phyloP scores from a whole-genome alignment of 2,329 filamentous ascomycete genomes.

The Colletotrichum graminicola region DNA sequence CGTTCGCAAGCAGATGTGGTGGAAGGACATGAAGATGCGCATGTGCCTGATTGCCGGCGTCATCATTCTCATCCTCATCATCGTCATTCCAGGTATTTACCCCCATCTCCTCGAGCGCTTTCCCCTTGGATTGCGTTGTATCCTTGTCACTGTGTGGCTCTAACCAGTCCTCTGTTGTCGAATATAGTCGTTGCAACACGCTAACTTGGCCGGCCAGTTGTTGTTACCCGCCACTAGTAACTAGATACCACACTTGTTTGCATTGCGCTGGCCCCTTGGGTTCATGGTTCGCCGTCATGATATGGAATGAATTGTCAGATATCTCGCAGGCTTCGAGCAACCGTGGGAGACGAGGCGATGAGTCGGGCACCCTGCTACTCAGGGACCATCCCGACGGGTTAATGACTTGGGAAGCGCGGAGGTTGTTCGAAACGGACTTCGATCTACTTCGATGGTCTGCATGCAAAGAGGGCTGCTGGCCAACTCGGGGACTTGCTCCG shows the following conservation, averaged over 20 bases:
- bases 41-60: slow-evolving; percentile 94
- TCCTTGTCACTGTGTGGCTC: slow-evolving; percentile 18
- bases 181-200: slow-evolving; percentile 53
- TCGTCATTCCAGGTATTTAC: slow-evolving; percentile 89
- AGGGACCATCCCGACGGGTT: slow-evolving; percentile 33
- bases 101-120: slow-evolving; percentile 2
- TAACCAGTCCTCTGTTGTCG: slow-evolving; percentile 15
- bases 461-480: slow-evolving; percentile 20
- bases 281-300: slow-evolving; percentile 39
- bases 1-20: slow-evolving; percentile 99
- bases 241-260: slow-evolving; percentile 43
- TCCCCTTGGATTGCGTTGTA: slow-evolving; percentile 40
- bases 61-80: slow-evolving; percentile 90
- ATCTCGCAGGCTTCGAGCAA: slow-evolving; percentile 42
- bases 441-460: slow-evolving; percentile 37
- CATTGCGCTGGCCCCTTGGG: slow-evolving; percentile 45
- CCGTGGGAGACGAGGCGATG: slow-evolving; percentile 32
- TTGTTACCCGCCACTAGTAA: slow-evolving; percentile 59
- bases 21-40: slow-evolving; percentile 99
- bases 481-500: slow-evolving; percentile 24
- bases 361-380: slow-evolving; percentile 19
- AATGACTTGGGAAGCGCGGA: slow-evolving; percentile 46
- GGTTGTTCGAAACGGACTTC: slow-evolving; percentile 48
- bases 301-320: slow-evolving; percentile 40
- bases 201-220: slow-evolving; percentile 52